Base-by-base conservation (phyloP, 176 grass and related monocot genomes). In the Oryza meridionalis region DNA sequence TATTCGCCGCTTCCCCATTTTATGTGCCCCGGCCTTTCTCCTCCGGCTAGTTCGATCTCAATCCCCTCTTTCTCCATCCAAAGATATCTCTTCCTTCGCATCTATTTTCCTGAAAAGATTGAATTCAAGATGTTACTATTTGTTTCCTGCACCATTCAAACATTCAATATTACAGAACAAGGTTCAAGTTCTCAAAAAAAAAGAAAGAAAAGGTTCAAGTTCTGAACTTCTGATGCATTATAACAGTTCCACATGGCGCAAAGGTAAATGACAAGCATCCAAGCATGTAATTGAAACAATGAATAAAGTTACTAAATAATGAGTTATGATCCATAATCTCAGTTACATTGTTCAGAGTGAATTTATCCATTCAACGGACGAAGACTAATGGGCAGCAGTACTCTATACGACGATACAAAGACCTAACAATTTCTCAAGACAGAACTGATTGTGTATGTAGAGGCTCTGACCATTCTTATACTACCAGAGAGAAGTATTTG, bases 91-190 rank as follows among this genome's bases (percentile, higher is more conserved):
- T 27, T 51, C 13, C 13, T 33, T 35, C 24, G 4, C 9, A 5
- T 13, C 80, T 87, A 90, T 87, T 78, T 90, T 65, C 88, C 88
- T 90, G 80, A 14, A 79, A 70, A 75, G 2, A 4, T 19, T 31
- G 6, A 50, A 8, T 0, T 6, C 4, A 2, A 25, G 26, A 81
- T 71, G 87, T 76, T n/a, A 32, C 14, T 49, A 21, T 82, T 73
- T 16, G 14, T 69, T 85, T 46, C 12, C 13, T 24, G 38, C 38
- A 62, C 15, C 19, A 7, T 46, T 47, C 31, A 31, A 11, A 42
- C 7, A 7, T 46, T 11, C 31, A 31, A 11, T 42, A 8, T 16
- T 63, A 27, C 53, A 82, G 35, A 76, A 46, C 13, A 62, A 45
- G 46, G 37, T 0, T 29, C 9, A 45, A 15, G 64, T 21, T 43